phyloP scores from a whole-genome alignment of 192 early-diverging fungal genomes.

The Gorgonomyces haynaldii region DNA sequence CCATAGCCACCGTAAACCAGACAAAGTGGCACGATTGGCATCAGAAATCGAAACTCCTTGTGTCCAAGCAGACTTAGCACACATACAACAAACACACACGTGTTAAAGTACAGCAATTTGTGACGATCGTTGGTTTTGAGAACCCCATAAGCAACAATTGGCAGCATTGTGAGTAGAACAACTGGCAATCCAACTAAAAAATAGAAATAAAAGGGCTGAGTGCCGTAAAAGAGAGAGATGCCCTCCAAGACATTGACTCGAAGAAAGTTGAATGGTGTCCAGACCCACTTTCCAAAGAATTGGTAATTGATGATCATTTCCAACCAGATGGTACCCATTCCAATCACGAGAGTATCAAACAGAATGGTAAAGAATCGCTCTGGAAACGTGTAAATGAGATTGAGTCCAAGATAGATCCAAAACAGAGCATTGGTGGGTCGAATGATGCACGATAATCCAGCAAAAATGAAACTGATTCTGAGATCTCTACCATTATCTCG shows the following conservation, averaged over 20 bases:
- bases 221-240: constrained; percentile 82
- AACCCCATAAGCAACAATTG: constrained; percentile 47
- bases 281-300: constrained; percentile 60
- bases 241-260: constrained; percentile 68
- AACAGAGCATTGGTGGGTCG: constrained; percentile 80
- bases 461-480: constrained; percentile 47
- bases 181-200: constrained; percentile 68
- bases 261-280: constrained; percentile 69
- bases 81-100: constrained; percentile 12
- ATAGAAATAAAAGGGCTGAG: constrained; percentile 89
- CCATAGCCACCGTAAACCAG: constrained; percentile 12
- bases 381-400: constrained; percentile 31
- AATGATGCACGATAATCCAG: constrained; percentile 70
- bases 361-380: not conserved
- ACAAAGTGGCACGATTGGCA: constrained; percentile 58
- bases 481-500: constrained; percentile 16
- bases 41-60: constrained; percentile 95
- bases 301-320: constrained; percentile 51
- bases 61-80: constrained; percentile 73
- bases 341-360: constrained; percentile 3
- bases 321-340: constrained; percentile 26
- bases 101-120: constrained; percentile 2
- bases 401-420: constrained; percentile 67
- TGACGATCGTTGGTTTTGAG: constrained; percentile 7
- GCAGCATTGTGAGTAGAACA: constrained; percentile 63